Conservation (phyloP, 164 flowering plant genomes). For the Saururus chinensis region DNA sequence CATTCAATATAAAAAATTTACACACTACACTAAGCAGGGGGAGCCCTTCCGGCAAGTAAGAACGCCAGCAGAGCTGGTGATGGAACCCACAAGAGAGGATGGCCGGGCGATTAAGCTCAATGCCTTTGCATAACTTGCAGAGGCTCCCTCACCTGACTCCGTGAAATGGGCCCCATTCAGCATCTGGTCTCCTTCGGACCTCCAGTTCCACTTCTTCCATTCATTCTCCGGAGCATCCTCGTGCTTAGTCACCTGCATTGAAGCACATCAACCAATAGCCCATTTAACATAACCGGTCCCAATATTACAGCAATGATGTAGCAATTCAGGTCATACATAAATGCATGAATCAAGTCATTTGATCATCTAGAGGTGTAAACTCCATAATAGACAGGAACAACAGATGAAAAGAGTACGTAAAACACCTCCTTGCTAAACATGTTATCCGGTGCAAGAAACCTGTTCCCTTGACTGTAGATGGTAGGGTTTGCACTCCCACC, state of each 20-base stretch:
- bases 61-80: slow-evolving; percentile 45
- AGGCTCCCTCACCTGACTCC: slow-evolving; percentile 48
- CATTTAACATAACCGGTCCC: too few species aligned
- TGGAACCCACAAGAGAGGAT: slow-evolving; percentile 35
- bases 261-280: neutral
- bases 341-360: too few species aligned
- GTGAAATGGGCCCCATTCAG: slow-evolving; percentile 73
- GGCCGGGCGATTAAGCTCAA: slow-evolving; percentile 61
- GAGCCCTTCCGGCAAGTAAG: slow-evolving; percentile 50
- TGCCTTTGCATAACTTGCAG: slow-evolving; percentile 58
- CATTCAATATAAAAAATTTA: too few species aligned
- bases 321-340: too few species aligned
- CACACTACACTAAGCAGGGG: slow-evolving; percentile 24
- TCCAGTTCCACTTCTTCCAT: slow-evolving; percentile 78
- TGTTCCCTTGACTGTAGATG: slow-evolving; percentile 74
- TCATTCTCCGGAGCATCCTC: slow-evolving; percentile 41
- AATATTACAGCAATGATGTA: too few species aligned
- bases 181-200: slow-evolving; percentile 62
- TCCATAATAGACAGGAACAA: neutral
- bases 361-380: neutral
- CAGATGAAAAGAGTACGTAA: neutral
- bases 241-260: slow-evolving; percentile 50
- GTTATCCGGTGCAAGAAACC: slow-evolving; percentile 61
- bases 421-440: slow-evolving; percentile 47
- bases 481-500: slow-evolving; percentile 86